Conservation (phyloP, 164 flowering plant genomes). For the Magnolia changhungtana region DNA sequence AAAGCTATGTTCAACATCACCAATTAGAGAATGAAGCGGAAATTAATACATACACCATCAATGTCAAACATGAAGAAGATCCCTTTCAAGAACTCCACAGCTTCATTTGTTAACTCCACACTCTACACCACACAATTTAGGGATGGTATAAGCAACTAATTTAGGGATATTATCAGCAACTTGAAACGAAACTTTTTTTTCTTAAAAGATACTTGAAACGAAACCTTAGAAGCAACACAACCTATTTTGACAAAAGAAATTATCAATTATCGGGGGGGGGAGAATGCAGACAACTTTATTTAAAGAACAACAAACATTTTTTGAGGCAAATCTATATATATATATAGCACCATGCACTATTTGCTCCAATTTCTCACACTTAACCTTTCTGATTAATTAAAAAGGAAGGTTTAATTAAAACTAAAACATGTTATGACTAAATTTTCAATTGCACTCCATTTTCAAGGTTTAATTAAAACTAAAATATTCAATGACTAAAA, state of each 20-base stretch:
- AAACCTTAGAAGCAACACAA: neutral
- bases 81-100: slow-evolving; percentile 58
- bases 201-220: too few relatives aligned
- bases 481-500: neutral
- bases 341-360: neutral
- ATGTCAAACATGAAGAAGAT: slow-evolving; percentile 57
- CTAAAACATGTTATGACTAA: neutral
- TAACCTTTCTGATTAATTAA: neutral
- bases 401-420: neutral
- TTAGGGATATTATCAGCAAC: neutral
- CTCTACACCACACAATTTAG: slow-evolving; percentile 38
- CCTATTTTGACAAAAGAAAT: neutral
- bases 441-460: neutral
- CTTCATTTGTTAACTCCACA: slow-evolving; percentile 86
- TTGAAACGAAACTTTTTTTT: neutral
- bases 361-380: neutral
- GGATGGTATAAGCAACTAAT: neutral
- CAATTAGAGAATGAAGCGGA: slow-evolving; percentile 1
- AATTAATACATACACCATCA: slow-evolving; percentile 50
- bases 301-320: neutral
- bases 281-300: neutral
- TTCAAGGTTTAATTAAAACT: neutral
- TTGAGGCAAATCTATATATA: neutral
- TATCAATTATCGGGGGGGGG: too few relatives aligned
- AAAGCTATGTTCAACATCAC: neutral